Evolutionary conservation across 345 rosid genomes (phyloP), one percentile per base, ranked within the genome.

Genomic region (Eucalyptus victrix): DNA sequence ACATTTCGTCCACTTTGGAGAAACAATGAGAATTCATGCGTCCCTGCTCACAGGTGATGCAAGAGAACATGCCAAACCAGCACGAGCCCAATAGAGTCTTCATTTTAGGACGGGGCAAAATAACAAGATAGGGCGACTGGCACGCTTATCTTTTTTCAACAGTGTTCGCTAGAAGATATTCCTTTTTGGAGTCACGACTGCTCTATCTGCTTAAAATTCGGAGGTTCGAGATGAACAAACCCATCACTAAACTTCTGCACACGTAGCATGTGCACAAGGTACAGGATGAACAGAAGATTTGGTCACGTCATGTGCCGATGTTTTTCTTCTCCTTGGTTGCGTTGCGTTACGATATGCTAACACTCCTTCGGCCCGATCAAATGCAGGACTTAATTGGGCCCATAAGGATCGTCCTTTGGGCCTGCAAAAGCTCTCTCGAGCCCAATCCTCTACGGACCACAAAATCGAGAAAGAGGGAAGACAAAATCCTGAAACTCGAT

Each of bases 41-140:
- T 65, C 34, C 0, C 21, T 65, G 76, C 19, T 65, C 72, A 62
- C 9, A 7, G 32, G 3, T 14, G 34, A 62, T 6, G 69, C 69
- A 30, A 30, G 69, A 62, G 34, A 30, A 62, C 37, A 30, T 30
- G 32, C 58, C 34, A 30, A 30, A 62, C 10, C 2, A 30, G 80
- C 80, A 67, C 6, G 6, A 32, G 23, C 80, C 40, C 80, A 5
- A 32, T 8, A 67, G 80, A 4, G 23, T 67, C 12, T 32, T 17
- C 40, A 0, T 7, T 32, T 32, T 32, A 32, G 7, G 80, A 32
- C 0, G 4, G 40, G 42, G 26, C 8, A 2, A 34, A 18, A 34
- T 5, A 34, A 0, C 2, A 2, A 34, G 4, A 34, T 3, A 18
- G 44, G 80, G 24, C 76, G 0, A n/a, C 6, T 0, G 6, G 6